Percentiles rank a stretch among this genome's conserved stretches.
Conservation (phyloP, 257 asterid species). For the Solanum pinnatisectum region DNA sequence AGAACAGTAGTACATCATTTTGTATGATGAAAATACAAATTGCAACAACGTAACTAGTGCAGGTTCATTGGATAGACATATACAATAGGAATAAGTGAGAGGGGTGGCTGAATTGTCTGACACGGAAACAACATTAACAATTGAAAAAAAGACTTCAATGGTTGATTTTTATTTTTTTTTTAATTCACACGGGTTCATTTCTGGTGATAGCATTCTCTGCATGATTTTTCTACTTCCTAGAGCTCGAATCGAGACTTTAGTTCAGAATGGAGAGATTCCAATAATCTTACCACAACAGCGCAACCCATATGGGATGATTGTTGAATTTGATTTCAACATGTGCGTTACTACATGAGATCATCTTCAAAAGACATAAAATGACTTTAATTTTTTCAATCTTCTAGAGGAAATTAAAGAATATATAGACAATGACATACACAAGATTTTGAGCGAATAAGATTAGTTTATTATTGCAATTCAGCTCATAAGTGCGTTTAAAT, state of each 20-base stretch:
- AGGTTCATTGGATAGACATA: neutral
- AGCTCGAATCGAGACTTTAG: too few relatives aligned
- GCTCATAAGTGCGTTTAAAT: neutral
- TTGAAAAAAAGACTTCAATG: neutral
- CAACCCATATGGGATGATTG: neutral
- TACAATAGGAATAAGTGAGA: neutral
- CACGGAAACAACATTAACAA: neutral
- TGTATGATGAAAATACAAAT: neutral
- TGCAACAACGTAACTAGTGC: neutral
- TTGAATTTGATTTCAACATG: neutral
- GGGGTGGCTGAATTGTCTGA: neutral
- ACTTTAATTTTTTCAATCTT: neutral
- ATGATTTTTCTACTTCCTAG: too few relatives aligned
- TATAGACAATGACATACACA: neutral
- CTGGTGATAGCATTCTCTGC: fast-evolving
- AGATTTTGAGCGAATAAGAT: neutral
- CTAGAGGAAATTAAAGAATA: neutral
- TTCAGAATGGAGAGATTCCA: neutral
- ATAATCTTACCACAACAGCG: neutral
- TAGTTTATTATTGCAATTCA: neutral
- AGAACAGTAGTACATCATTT: neutral
- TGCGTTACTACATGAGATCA: neutral
- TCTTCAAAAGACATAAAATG: neutral
- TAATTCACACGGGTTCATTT: neutral
- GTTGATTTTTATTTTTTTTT: neutral